Percentiles rank a stretch among this genome's conserved stretches.
Conservation (phyloP, 2,329 filamentous ascomycete species). For the Stachybotrys chlorohalonatus region DNA sequence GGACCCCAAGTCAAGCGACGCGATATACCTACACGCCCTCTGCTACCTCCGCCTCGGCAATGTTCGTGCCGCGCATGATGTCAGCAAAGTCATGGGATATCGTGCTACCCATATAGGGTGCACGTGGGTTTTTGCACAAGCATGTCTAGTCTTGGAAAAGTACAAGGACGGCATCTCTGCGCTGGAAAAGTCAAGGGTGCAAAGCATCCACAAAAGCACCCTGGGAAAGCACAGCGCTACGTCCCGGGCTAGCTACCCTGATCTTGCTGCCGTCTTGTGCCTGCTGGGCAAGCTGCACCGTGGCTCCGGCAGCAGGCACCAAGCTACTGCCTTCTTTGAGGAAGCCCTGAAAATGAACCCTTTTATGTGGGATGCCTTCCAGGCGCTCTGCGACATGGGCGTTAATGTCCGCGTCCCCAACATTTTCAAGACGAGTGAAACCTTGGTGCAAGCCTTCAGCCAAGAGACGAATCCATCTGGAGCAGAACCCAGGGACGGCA, state of each 20-base stretch:
- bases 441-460: slow-evolving; percentile 39
- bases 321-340: slow-evolving; percentile 78
- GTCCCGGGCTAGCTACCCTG: slow-evolving; percentile 64
- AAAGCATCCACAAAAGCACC: slow-evolving; percentile 67
- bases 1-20: slow-evolving; percentile 72
- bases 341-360: slow-evolving; percentile 84
- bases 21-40: slow-evolving; percentile 72
- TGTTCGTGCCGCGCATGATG: slow-evolving; percentile 77
- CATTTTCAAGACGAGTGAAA: slow-evolving; percentile 68
- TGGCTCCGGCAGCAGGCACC: slow-evolving; percentile 61
- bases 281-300: slow-evolving; percentile 82
- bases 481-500: slow-evolving; percentile 26
- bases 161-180: slow-evolving; percentile 75
- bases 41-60: slow-evolving; percentile 79
- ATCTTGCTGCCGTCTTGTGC: slow-evolving; percentile 75
- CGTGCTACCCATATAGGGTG: slow-evolving; percentile 75
- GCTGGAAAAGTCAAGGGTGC: slow-evolving; percentile 69
- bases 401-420: slow-evolving; percentile 73
- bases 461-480: slow-evolving; percentile 13
- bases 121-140: slow-evolving; percentile 84
- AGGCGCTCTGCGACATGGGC: slow-evolving; percentile 78
- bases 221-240: slow-evolving; percentile 79
- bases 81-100: slow-evolving; percentile 60
- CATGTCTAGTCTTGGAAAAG: slow-evolving; percentile 70
- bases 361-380: slow-evolving; percentile 97